Percentiles rank a stretch among this genome's conserved stretches.
Conservation (phyloP, 2,329 filamentous ascomycete species). For the Sphaerulina populicola region DNA sequence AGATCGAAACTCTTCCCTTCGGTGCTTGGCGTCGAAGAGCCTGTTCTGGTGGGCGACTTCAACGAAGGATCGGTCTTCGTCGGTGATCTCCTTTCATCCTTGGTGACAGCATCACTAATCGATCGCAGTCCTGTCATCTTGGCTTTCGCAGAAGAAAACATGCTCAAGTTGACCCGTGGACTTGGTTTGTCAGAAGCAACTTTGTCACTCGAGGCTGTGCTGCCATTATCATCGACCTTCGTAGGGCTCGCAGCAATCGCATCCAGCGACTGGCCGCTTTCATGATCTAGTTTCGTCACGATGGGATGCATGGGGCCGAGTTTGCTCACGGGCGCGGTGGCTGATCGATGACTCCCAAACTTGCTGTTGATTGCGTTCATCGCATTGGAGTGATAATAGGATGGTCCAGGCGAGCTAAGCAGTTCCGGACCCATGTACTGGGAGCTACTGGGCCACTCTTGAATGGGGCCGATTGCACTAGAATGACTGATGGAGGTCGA, state of each 20-base stretch:
- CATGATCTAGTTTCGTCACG: slow-evolving; percentile 50
- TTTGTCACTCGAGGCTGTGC: slow-evolving; percentile 40
- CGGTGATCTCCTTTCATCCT: slow-evolving; percentile 40
- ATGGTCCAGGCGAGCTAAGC: slow-evolving; percentile 15
- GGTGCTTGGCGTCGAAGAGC: slow-evolving; percentile 59
- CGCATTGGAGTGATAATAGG: slow-evolving; percentile 16
- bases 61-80: slow-evolving; percentile 34
- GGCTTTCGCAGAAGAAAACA: slow-evolving; percentile 29
- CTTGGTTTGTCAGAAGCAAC: slow-evolving; percentile 15
- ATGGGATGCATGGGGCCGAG: slow-evolving; percentile 45
- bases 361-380: slow-evolving; percentile 22
- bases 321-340: slow-evolving; percentile 26
- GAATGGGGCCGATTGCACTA: slow-evolving; percentile 28
- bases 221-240: slow-evolving; percentile 29
- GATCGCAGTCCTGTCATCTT: slow-evolving; percentile 65
- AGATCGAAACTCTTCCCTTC: slow-evolving; percentile 39
- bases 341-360: slow-evolving; percentile 23
- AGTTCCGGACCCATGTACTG: slow-evolving; percentile 3
- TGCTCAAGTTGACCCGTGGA: slow-evolving; percentile 32
- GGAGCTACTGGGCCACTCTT: slow-evolving; percentile 57
- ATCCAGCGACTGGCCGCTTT: slow-evolving; percentile 30
- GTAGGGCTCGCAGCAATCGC: slow-evolving; percentile 19
- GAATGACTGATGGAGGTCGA: slow-evolving; percentile 27
- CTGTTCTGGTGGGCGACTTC: slow-evolving; percentile 64
- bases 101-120: slow-evolving; percentile 65